phyloP scores from a whole-genome alignment of 1,284 basidiomycete species.

The Sphagnurus paluster region DNA sequence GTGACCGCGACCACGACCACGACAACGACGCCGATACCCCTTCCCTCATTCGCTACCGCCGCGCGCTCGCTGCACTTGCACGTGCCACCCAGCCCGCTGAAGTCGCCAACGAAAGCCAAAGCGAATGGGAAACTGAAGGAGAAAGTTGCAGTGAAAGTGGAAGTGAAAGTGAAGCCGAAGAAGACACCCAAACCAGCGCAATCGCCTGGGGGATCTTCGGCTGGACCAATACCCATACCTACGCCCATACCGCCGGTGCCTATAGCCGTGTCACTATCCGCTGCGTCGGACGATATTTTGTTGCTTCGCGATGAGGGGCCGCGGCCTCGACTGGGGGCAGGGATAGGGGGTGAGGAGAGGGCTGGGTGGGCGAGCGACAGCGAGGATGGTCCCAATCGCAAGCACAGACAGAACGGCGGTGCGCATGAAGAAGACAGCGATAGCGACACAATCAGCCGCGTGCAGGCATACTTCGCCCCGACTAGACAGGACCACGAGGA shows the following conservation, averaged over 20 bases:
- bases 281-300: slow-evolving; percentile 12
- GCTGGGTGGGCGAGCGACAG: not conserved
- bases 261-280: not conserved
- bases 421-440: too few species aligned
- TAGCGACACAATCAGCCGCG: too few species aligned
- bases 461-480: too few species aligned
- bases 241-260: not conserved
- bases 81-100: not conserved
- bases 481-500: too few species aligned
- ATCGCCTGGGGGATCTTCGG: not conserved
- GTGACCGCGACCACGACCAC: not conserved
- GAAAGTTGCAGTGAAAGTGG: too few species aligned
- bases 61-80: not conserved
- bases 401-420: too few species aligned
- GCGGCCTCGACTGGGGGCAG: not conserved
- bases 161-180: too few species aligned
- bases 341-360: not conserved
- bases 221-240: slow-evolving; percentile 6
- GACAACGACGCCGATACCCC: slow-evolving; percentile 17
- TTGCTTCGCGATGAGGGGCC: slow-evolving; percentile 1
- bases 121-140: not conserved
- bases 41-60: slow-evolving; percentile 23
- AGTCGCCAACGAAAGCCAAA: slow-evolving; percentile 1
- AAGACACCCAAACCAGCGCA: too few species aligned
- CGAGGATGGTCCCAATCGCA: not conserved